These are phyloP conservation scores for Logfia minima DNA, from an alignment of 129 eudicot genomes.

Conservation along the genomic window DNA sequence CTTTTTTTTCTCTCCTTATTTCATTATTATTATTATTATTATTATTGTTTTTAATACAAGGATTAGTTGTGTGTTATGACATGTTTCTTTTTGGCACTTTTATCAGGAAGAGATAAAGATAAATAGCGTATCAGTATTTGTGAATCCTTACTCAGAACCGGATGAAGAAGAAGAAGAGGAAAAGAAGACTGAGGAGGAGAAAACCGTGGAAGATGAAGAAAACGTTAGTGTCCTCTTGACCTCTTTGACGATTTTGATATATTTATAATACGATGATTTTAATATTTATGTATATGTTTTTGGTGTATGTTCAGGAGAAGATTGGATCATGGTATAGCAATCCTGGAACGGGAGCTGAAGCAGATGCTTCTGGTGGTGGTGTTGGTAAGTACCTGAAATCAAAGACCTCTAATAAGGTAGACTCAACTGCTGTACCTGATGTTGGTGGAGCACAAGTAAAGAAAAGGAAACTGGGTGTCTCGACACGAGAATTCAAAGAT, in stretches of 20 bases:
- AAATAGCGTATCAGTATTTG: slow-evolving; percentile 59
- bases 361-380: slow-evolving; percentile 60
- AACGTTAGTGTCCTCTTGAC: slow-evolving; percentile 49
- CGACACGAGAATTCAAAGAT: slow-evolving; percentile 57
- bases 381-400: slow-evolving; percentile 83
- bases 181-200: slow-evolving; percentile 58
- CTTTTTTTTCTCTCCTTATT: background rate
- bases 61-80: background rate
- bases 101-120: slow-evolving; percentile 96
- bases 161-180: slow-evolving; percentile 89
- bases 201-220: slow-evolving; percentile 59
- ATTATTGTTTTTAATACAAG: background rate
- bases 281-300: background rate
- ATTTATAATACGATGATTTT: background rate
- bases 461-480: slow-evolving; percentile 68
- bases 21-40: too few relatives aligned
- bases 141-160: slow-evolving; percentile 86
- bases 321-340: slow-evolving; percentile 96
- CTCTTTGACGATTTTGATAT: background rate
- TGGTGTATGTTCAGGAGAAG: slow-evolving; percentile 59
- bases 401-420: slow-evolving; percentile 37
- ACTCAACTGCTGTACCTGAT: slow-evolving; percentile 39
- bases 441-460: slow-evolving; percentile 36
- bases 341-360: slow-evolving; percentile 70
- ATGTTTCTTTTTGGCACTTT: slow-evolving; percentile 23